Evolutionary conservation across 2,329 filamentous ascomycete genomes (phyloP).

Genomic region (Colletotrichum theobromicola): DNA sequence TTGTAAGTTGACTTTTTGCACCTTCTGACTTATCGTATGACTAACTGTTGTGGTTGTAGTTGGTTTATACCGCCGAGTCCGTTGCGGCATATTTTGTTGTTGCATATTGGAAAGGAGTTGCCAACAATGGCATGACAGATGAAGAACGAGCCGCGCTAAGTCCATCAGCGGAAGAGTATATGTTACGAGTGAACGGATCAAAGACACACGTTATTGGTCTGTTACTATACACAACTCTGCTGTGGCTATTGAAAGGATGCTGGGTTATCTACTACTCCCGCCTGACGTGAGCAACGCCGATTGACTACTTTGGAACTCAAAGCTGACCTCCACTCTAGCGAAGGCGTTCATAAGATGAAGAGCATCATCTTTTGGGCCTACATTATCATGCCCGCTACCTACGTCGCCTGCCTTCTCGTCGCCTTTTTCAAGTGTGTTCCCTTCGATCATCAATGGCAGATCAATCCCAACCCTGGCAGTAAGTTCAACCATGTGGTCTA

Average conservation of each 20-base stretch:
- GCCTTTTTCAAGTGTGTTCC: conserved; percentile 48
- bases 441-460: conserved; percentile 53
- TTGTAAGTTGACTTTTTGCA: not conserved
- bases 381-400: conserved; percentile 2
- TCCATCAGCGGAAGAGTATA: conserved; percentile 31
- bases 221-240: conserved; percentile 50
- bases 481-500: accelerated
- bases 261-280: conserved; percentile 58
- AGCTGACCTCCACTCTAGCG: not conserved
- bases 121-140: conserved; percentile 57
- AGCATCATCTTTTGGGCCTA: conserved; percentile 1
- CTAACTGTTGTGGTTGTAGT: not conserved
- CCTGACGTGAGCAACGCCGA: conserved; percentile 42
- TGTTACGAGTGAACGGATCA: conserved; percentile 50
- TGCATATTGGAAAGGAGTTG: conserved; percentile 43
- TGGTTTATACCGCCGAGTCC: conserved; percentile 25
- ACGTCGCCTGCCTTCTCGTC: conserved; percentile 28
- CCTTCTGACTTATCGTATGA: not conserved
- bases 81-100: conserved; percentile 39
- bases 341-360: conserved; percentile 8
- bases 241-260: conserved; percentile 59
- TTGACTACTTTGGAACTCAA: not conserved
- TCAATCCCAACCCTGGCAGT: conserved; percentile 38
- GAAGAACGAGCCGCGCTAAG: conserved; percentile 45
- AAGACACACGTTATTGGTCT: conserved; percentile 59